A percentile compares a stretch with the other conserved stretches of the same genome.
These are phyloP conservation scores for Tagetes patula DNA, from an alignment of 129 eudicot species.

Conservation along the genomic window DNA sequence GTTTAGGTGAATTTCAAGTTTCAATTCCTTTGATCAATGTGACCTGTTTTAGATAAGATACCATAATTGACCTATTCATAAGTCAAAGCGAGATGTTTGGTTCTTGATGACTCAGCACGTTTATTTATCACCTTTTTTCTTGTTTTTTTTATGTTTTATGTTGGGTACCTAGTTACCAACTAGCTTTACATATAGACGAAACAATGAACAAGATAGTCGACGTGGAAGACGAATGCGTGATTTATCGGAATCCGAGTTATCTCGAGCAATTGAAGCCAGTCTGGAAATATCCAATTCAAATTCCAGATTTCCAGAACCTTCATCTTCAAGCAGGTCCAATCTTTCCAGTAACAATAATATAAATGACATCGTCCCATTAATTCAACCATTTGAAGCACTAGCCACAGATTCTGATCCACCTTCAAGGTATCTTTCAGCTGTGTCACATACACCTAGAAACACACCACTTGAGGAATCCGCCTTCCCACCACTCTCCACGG, in stretches of 20 bases:
- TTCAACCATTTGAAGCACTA: conserved; percentile 55
- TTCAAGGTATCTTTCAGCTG: conserved; percentile 72
- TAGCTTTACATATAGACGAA: conserved; percentile 77
- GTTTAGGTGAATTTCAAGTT: not conserved
- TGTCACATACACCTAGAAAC: conserved; percentile 60
- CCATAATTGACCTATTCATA: not conserved
- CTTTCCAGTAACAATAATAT: conserved; percentile 6
- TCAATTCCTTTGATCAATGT: not conserved
- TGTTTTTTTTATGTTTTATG: not conserved
- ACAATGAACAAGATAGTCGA: conserved; percentile 57
- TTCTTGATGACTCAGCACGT: not conserved
- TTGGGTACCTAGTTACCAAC: conserved; percentile 64
- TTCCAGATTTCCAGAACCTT: conserved; percentile 32
- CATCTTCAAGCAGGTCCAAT: conserved; percentile 33
- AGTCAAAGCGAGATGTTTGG: not conserved
- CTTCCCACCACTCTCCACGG: conserved; percentile 76
- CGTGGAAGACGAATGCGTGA: conserved; percentile 80
- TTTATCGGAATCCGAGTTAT: conserved; percentile 60
- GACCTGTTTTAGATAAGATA: not conserved
- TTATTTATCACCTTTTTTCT: not conserved
- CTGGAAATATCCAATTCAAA: conserved; percentile 42
- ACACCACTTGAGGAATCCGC: conserved; percentile 62
- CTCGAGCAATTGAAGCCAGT: conserved; percentile 87
- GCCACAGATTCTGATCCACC: conserved; percentile 58
- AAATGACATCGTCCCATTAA: conserved; percentile 46